Percentiles rank a stretch among this genome's conserved stretches.
Evolutionary conservation across 768 basidiomycete species (phyloP).

Genomic region (Infundibulicybe gibba): DNA sequence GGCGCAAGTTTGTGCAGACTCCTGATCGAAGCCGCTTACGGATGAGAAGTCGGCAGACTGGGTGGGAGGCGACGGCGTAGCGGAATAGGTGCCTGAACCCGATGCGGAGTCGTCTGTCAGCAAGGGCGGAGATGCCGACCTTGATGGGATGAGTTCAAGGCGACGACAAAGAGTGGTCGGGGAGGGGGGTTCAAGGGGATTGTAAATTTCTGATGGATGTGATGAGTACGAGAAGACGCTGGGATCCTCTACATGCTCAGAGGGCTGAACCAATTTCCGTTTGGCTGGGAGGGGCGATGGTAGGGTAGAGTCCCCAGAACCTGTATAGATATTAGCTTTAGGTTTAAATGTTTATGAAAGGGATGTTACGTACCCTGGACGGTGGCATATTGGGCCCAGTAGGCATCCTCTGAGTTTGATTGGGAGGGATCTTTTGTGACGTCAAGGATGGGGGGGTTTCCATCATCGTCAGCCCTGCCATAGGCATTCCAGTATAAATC

Average conservation of each 20-base stretch:
- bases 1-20: conserved; percentile 1
- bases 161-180: conserved; percentile 37
- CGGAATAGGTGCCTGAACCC: conserved; percentile 8
- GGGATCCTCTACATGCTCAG: conserved; percentile 28
- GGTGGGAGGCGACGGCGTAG: conserved; percentile 8
- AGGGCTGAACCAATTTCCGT: conserved; percentile 17
- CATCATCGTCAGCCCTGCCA: conserved; percentile 30
- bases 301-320: conserved; percentile 68
- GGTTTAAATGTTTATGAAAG: background rate
- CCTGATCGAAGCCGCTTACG: conserved; percentile 3
- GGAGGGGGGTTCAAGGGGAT: conserved; percentile 38
- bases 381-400: conserved; percentile 72
- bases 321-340: conserved; percentile 25
- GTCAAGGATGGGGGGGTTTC: conserved; percentile 11
- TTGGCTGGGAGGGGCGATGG: conserved; percentile 43
- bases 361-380: conserved; percentile 53
- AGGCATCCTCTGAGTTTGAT: conserved; percentile 52
- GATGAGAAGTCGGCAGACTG: conserved; percentile 1
- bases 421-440: conserved; percentile 14
- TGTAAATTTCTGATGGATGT: conserved; percentile 25
- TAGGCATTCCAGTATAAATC: conserved; percentile 73
- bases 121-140: conserved; percentile 17
- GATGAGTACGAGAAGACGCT: conserved; percentile 20
- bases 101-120: conserved; percentile 19
- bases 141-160: conserved; percentile 30